phyloP scores from a whole-genome alignment of 2,329 filamentous ascomycete genomes.

The Cordyceps tenuipes region DNA sequence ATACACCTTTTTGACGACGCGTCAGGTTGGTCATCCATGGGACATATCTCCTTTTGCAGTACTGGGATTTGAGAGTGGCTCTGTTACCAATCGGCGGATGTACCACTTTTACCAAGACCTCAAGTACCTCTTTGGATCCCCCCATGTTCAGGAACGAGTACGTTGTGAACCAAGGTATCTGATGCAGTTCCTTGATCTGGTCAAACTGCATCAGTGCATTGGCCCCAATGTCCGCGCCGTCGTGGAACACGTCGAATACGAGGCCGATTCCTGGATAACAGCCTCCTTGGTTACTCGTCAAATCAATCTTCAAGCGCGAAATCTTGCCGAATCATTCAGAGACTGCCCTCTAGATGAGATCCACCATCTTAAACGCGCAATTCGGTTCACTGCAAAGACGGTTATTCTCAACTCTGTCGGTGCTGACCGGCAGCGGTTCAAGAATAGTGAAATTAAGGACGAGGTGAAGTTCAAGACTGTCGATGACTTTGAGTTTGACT shows the following conservation, averaged over 20 bases:
- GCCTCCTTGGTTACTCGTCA: conserved; percentile 90
- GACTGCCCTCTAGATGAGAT: conserved; percentile 57
- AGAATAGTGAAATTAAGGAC: conserved; percentile 78
- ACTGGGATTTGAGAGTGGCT: conserved; percentile 86
- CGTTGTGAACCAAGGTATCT: conserved; percentile 80
- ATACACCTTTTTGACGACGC: conserved; percentile 92
- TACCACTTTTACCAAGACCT: conserved; percentile 97
- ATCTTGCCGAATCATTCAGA: conserved; percentile 80
- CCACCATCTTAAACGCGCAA: conserved; percentile 59
- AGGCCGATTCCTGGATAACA: conserved; percentile 96
- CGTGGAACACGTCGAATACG: conserved; percentile 95
- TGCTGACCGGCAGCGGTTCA: conserved; percentile 77
- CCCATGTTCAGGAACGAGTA: conserved; percentile 78
- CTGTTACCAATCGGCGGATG: conserved; percentile 88
- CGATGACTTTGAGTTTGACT: conserved; percentile 72
- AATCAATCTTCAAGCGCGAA: conserved; percentile 84
- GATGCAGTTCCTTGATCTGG: conserved; percentile 87
- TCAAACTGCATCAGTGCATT: conserved; percentile 94
- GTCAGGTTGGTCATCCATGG: conserved; percentile 90
- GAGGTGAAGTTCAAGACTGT: conserved; percentile 75
- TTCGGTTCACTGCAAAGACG: conserved; percentile 66
- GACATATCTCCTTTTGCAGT: conserved; percentile 81
- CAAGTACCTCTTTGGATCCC: conserved; percentile 80
- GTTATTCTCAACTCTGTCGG: conserved; percentile 87
- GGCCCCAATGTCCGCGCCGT: conserved; percentile 87